Conservation (phyloP, 2,329 filamentous ascomycete species). For the Dactylonectria estremocensis region DNA sequence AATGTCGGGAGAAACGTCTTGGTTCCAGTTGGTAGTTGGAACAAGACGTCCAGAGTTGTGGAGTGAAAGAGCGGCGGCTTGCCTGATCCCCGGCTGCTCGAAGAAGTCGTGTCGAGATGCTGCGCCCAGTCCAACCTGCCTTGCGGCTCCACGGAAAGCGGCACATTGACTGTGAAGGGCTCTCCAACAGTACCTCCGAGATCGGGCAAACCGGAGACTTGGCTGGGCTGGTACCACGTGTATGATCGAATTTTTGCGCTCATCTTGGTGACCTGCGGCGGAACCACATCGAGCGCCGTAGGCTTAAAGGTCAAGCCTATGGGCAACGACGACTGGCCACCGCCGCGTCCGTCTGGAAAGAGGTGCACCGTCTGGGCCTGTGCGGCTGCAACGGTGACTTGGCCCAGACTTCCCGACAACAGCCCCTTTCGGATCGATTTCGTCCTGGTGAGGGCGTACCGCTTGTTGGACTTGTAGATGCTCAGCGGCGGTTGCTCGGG, state of each 20-base stretch:
- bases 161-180: neutral
- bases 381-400: neutral
- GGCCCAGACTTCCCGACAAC: neutral
- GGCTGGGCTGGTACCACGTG: neutral
- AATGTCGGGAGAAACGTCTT: constrained; percentile 12
- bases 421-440: neutral
- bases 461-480: neutral
- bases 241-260: constrained; percentile 2
- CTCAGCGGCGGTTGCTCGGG: constrained; percentile 6
- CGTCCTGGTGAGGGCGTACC: neutral
- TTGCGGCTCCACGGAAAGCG: neutral
- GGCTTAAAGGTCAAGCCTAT: constrained; percentile 5
- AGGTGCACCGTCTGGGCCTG: neutral
- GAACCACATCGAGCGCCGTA: neutral
- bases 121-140: neutral
- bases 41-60: neutral
- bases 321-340: neutral
- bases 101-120: neutral
- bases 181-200: neutral
- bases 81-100: neutral
- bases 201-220: neutral
- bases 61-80: neutral
- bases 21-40: neutral
- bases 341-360: neutral
- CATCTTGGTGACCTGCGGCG: neutral